Evolutionary conservation across 257 asterid species (phyloP), one percentile per base, ranked within the genome.

Genomic region (Capsicum chinense): DNA sequence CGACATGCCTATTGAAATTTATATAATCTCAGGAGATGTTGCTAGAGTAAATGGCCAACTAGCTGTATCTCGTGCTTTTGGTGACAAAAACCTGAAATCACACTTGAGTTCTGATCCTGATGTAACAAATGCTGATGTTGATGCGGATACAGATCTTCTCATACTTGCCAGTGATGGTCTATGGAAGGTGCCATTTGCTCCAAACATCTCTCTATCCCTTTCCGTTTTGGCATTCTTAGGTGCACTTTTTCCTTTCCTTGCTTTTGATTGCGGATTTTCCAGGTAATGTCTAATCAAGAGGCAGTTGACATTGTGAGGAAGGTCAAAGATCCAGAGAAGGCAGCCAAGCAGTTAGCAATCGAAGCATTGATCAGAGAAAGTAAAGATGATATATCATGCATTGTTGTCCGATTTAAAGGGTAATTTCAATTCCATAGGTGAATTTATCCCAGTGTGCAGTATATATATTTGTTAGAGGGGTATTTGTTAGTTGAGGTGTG

Each of bases 261-360:
- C 74, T 48, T 80, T 60, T 83, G 44, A 81, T 81, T 79, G 64
- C 15, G 58, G 47, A 84, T 79, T 1, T 82, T 26, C 37, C 91
- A 95, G 99, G 99, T 93, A 5, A 87, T 97, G 98, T 87, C 98
- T 3, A 97, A 95, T 89, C 97, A 95, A 88, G 99, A 94, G 85
- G 97, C 98, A 37, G 95, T 93, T 15, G 99, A 94, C 84, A 90
- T 94, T 10, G 98, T 90, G 13, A 87, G 85, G 83, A 95, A 90
- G 91, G 91, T 89, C 85, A 93, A 86, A 85, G 97, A 94, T 84
- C 99, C 99, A 3, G 94, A 86, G 87, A 95, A 93, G 87, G 98
- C 97, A 69, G 99, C 98, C 58, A 95, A 92, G 63, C 95, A 91
- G 81, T 89, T 95, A 17, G 97, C 91, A 5, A 19, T 58, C 0